phyloP scores from a whole-genome alignment of 2,329 filamentous ascomycete genomes.

The Cladosporium sp. region DNA sequence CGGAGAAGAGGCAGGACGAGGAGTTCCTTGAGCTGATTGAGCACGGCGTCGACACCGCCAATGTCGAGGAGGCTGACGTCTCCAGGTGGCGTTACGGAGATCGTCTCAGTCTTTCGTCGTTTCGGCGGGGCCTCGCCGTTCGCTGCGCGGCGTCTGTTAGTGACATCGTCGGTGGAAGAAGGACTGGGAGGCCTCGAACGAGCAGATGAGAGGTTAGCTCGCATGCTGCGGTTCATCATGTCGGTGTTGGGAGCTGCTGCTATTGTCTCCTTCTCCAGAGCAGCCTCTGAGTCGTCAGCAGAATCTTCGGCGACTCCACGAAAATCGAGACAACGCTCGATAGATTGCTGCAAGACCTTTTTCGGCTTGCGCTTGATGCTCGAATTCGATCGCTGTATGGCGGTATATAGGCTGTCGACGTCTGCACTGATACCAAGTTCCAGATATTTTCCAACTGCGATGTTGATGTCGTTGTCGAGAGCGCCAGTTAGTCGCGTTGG shows the following conservation, averaged over 20 bases:
- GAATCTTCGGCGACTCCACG: constrained; percentile 65
- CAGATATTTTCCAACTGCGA: constrained; percentile 32
- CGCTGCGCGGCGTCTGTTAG: constrained; percentile 55
- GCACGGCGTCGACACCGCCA: constrained; percentile 73
- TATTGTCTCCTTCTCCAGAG: constrained; percentile 43
- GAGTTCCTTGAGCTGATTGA: constrained; percentile 67
- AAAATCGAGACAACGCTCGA: constrained; percentile 77
- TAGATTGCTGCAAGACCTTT: constrained; percentile 76
- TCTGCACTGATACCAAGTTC: constrained; percentile 28
- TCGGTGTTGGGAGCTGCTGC: constrained; percentile 36
- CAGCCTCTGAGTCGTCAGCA: constrained; percentile 55
- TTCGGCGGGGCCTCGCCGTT: constrained; percentile 69
- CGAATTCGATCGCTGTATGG: constrained; percentile 82
- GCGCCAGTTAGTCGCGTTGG: constrained; percentile 16
- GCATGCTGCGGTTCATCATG: constrained; percentile 62
- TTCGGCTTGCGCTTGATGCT: constrained; percentile 81
- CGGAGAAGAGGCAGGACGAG: constrained; percentile 71
- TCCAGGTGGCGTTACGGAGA: constrained; percentile 59
- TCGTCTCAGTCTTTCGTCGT: constrained; percentile 56
- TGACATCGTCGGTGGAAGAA: constrained; percentile 33
- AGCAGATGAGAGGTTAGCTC: constrained; percentile 27
- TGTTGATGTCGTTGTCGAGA: constrained; percentile 59
- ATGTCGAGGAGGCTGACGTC: constrained; percentile 70
- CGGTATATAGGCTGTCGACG: constrained; percentile 63
- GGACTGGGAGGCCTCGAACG: constrained; percentile 19